These are phyloP conservation scores for Trichoderma semiorbis DNA, from an alignment of 2,329 filamentous ascomycete species.

Conservation along the genomic window DNA sequence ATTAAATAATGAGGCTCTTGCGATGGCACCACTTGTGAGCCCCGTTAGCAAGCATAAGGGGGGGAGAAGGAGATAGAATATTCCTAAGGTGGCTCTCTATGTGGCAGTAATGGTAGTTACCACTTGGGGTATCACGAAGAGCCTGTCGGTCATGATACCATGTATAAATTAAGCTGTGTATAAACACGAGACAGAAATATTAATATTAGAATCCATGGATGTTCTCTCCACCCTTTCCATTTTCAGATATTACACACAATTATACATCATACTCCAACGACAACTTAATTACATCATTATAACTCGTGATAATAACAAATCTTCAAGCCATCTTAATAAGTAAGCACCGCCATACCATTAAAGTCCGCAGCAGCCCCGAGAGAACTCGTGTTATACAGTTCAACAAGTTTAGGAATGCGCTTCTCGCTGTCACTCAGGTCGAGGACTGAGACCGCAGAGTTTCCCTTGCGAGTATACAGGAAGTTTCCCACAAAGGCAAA, in stretches of 20 bases:
- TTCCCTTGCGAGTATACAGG: neutral
- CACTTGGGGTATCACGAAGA: neutral
- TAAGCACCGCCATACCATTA: neutral
- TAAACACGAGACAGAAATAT: neutral
- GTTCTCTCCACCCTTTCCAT: no score
- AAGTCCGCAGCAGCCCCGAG: neutral
- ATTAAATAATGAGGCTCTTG: neutral
- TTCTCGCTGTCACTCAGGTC: neutral
- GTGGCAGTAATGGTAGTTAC: neutral
- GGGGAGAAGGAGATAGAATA: neutral
- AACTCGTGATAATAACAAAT: neutral
- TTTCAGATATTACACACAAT: no score
- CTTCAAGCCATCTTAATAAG: neutral
- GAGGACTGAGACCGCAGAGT: neutral
- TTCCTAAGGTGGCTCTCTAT: neutral
- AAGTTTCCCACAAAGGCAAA: neutral
- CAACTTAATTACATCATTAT: neutral
- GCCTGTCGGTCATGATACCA: neutral
- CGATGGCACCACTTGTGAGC: constrained; percentile 2
- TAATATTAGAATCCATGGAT: neutral
- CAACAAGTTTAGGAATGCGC: neutral
- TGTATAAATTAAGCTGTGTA: neutral
- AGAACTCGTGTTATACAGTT: neutral
- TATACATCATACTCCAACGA: neutral
- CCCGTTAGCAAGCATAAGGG: neutral